Percentiles rank a stretch among this genome's conserved stretches.
Conservation (phyloP, 2,329 filamentous ascomycete genomes). For the Diaporthe sp. region DNA sequence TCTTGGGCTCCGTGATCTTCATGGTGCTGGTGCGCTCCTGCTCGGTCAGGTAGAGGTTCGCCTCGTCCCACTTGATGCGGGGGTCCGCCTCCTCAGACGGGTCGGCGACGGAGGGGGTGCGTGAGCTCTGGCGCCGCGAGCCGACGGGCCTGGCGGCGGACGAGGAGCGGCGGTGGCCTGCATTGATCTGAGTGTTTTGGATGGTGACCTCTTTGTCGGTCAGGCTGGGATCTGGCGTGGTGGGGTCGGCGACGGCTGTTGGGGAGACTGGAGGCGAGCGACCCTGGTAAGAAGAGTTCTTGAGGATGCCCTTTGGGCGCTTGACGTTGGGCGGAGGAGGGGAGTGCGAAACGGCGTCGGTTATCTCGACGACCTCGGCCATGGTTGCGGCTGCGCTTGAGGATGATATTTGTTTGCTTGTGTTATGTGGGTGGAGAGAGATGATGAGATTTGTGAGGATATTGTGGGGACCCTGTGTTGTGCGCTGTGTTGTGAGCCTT, state of each 20-base stretch:
- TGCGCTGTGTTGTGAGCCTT: not conserved
- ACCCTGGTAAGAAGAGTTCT: constrained; percentile 78
- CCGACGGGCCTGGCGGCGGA: constrained; percentile 74
- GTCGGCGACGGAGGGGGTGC: constrained; percentile 58
- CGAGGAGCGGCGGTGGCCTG: constrained; percentile 87
- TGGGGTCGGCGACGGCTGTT: constrained; percentile 47
- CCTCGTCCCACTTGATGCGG: constrained; percentile 97
- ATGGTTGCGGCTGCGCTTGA: constrained; percentile 48
- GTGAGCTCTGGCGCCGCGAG: constrained; percentile 75
- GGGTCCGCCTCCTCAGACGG: constrained; percentile 67
- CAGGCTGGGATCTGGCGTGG: constrained; percentile 46
- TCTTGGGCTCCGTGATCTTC: constrained; percentile 99
- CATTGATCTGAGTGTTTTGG: constrained; percentile 94
- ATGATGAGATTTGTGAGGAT: not conserved
- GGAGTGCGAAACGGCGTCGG: constrained; percentile 54
- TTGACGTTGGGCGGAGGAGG: constrained; percentile 56
- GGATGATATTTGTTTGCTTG: not conserved
- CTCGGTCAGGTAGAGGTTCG: constrained; percentile 96
- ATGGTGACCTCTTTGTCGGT: constrained; percentile 89
- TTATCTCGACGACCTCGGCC: constrained; percentile 54
- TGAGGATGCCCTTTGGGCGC: constrained; percentile 80
- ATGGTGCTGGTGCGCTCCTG: constrained; percentile 95
- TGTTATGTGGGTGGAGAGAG: constrained; percentile 9
- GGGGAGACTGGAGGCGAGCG: constrained; percentile 69
- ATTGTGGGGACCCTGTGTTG: not conserved